Evolutionary conservation across 768 basidiomycete species (phyloP).

Genomic region (Lactifluus pinguis): DNA sequence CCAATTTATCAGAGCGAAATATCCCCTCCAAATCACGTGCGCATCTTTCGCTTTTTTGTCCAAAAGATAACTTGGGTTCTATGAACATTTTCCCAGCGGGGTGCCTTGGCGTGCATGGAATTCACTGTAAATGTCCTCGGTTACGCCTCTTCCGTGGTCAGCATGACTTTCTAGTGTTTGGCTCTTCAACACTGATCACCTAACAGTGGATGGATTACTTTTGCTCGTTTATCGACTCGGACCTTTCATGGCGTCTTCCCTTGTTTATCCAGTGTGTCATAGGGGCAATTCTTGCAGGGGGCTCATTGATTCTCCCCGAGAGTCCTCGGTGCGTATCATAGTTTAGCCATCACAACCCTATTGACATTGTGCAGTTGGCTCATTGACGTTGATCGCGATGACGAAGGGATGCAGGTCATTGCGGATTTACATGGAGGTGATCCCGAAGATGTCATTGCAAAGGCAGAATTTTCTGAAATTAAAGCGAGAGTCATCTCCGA

Average conservation of each 20-base stretch:
- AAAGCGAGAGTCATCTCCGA: constrained; percentile 70
- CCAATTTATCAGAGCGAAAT: constrained; percentile 96
- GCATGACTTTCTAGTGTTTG: constrained; percentile 24
- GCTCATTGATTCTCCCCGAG: constrained; percentile 81
- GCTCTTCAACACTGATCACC: neutral
- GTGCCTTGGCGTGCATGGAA: constrained; percentile 89
- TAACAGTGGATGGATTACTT: constrained; percentile 89
- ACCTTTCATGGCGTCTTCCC: constrained; percentile 87
- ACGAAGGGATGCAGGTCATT: constrained; percentile 76
- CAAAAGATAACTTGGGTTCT: neutral
- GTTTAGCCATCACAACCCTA: neutral
- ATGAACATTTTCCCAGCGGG: constrained; percentile 45
- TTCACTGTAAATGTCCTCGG: constrained; percentile 91
- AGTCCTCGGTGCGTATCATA: constrained; percentile 58
- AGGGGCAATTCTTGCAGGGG: constrained; percentile 67
- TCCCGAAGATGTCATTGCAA: constrained; percentile 53
- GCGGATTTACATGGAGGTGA: constrained; percentile 85
- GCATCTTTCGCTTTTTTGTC: neutral
- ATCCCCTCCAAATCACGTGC: constrained; percentile 81
- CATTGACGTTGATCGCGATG: constrained; percentile 78
- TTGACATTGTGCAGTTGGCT: constrained; percentile 52
- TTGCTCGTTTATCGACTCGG: constrained; percentile 77
- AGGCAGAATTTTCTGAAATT: constrained; percentile 85
- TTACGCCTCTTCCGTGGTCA: constrained; percentile 81
- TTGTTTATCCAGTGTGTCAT: constrained; percentile 84